Base-by-base conservation (phyloP, 768 basidiomycete genomes). In the Russula vinacea region DNA sequence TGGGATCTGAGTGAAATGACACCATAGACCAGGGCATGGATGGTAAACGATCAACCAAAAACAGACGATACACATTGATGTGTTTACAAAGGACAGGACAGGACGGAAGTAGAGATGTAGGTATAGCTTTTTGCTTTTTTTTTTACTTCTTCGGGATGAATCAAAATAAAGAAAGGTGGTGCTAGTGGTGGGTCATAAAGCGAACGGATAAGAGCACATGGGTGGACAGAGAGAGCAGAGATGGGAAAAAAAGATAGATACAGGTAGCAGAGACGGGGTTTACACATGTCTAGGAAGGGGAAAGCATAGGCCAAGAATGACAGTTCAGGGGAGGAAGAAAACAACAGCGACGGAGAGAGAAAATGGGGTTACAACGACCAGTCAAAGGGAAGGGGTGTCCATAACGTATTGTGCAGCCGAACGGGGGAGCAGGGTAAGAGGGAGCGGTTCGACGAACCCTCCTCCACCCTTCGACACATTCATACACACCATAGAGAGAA, bases 221-320 rank as follows among this genome's bases (percentile, higher is more conserved):
- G 52, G 33, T 5, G n/a, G 11, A 33, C 26, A 9, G 32, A 26
- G 22, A 35, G 5, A 53, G 52, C 33, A 35, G 17, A 53, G 52
- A 19, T 29, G 17, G 39, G 51, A 53, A 52, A 35, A 7, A 22
- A 8, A 55, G 47, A 49, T 55, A 33, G 44, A 62, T 55, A 62
- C 60, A 62, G 3, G 35, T 37, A 59, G 19, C 24, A 19, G 17
- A 17, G 37, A 24, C 37, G 19, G 47, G 5, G 26, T 26, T 8
- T 32, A 59, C 44, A 59, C 58, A 51, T 35, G 53, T 62, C 60
- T 62, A 62, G 24, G 24, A 19, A 55, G 44, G 24, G 42, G 22
- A 24, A 33, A 47, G 53, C 60, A 62, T 62, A 62, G 60, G 53
- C 60, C 60, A 62, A 62, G 60, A 62, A 62, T 19, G 32, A 44